These are phyloP conservation scores for Dalechampia spathulata DNA, from an alignment of 441 rosid species.

Conservation along the genomic window DNA sequence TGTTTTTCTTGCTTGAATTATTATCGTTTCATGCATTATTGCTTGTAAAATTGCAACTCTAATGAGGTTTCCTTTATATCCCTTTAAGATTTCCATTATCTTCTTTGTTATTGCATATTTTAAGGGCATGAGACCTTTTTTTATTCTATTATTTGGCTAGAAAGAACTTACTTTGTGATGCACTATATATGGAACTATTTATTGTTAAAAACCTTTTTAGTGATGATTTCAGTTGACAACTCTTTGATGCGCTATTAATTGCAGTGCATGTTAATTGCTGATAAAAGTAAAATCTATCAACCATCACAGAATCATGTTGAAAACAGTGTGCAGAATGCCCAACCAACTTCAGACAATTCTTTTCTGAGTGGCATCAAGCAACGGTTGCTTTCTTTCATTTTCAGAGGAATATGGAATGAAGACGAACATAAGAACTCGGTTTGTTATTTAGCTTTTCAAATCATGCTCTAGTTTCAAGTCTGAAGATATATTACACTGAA, in stretches of 20 bases:
- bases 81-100: background rate
- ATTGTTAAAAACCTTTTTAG: too few relatives aligned
- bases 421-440: conserved; percentile 66
- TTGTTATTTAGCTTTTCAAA: conserved; percentile 24
- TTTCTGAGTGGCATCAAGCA: conserved; percentile 88
- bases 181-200: too few relatives aligned
- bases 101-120: too few relatives aligned
- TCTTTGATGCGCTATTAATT: conserved; percentile 19
- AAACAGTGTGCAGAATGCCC: conserved; percentile 33
- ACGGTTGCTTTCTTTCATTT: conserved; percentile 87
- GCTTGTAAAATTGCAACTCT: background rate
- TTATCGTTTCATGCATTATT: background rate
- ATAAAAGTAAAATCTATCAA: conserved; percentile 43
- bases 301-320: conserved; percentile 34
- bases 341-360: conserved; percentile 34
- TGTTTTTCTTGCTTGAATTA: background rate
- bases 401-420: conserved; percentile 73
- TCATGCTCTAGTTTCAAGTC: conserved; percentile 6
- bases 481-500: background rate
- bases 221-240: conserved; percentile 11
- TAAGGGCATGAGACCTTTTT: too few relatives aligned
- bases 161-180: too few relatives aligned
- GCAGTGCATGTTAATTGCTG: conserved; percentile 41
- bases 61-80: background rate
- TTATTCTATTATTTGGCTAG: too few relatives aligned